A percentile compares a stretch with the other conserved stretches of the same genome.
Conservation (phyloP, 2,329 filamentous ascomycete genomes). For the Dothidotthia symphoricarpi region DNA sequence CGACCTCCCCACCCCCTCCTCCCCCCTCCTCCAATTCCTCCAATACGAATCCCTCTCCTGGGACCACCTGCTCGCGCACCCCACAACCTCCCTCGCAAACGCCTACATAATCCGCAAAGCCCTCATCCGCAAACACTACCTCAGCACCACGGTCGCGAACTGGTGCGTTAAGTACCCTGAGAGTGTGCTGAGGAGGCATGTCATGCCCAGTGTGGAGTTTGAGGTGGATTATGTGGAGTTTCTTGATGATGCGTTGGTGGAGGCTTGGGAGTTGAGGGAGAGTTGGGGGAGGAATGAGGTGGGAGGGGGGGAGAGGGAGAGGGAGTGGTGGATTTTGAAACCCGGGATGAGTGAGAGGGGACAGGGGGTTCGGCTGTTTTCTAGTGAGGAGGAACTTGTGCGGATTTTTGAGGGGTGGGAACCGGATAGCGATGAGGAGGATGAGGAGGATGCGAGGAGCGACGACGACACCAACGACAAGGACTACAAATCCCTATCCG, state of each 20-base stretch:
- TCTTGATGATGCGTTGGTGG: slow-evolving; percentile 85
- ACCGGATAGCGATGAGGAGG: slow-evolving; percentile 61
- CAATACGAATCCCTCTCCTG: slow-evolving; percentile 90
- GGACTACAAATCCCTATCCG: slow-evolving; percentile 32
- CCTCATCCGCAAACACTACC: slow-evolving; percentile 91
- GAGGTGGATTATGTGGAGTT: slow-evolving; percentile 98
- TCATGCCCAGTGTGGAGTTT: slow-evolving; percentile 79
- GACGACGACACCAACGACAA: slow-evolving; percentile 37
- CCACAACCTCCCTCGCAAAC: slow-evolving; percentile 68
- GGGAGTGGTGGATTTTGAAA: slow-evolving; percentile 97
- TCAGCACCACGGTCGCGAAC: slow-evolving; percentile 76
- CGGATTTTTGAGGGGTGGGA: slow-evolving; percentile 93
- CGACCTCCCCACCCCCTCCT: slow-evolving; percentile 48
- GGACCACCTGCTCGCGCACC: slow-evolving; percentile 64
- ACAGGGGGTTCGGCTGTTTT: slow-evolving; percentile 88
- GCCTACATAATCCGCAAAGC: slow-evolving; percentile 96
- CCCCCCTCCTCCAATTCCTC: slow-evolving; percentile 70
- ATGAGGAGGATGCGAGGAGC: slow-evolving; percentile 40
- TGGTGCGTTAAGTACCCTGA: slow-evolving; percentile 83
- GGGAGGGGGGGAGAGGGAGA: slow-evolving; percentile 42
- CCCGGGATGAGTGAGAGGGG: slow-evolving; percentile 96
- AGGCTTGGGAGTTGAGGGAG: slow-evolving; percentile 82
- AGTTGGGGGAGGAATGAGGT: slow-evolving; percentile 69
- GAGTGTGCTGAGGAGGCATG: slow-evolving; percentile 65
- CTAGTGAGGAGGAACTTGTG: slow-evolving; percentile 77